These are phyloP conservation scores for Suillus alpinus DNA, from an alignment of 768 basidiomycete species.

Conservation along the genomic window DNA sequence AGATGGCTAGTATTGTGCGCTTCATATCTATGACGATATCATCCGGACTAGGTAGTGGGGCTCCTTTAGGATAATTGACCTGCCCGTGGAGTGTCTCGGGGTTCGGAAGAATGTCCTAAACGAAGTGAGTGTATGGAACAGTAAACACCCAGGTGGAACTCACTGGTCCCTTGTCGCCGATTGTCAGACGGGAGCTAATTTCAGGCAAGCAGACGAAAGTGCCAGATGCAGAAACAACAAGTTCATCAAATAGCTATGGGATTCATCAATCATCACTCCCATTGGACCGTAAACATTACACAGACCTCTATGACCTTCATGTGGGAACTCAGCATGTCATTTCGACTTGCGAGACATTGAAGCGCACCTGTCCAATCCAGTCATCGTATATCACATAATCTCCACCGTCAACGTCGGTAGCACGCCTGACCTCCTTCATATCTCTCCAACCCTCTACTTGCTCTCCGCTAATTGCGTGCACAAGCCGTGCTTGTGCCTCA, in stretches of 20 bases:
- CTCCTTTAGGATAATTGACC: slow-evolving; percentile 45
- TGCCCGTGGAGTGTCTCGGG: slow-evolving; percentile 44
- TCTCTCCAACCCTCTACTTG: slow-evolving; percentile 62
- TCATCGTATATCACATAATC: slow-evolving; percentile 81
- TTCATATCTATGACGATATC: slow-evolving; percentile 72
- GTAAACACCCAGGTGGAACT: slow-evolving; percentile 22
- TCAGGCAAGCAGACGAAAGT: slow-evolving; percentile 75
- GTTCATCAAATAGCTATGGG: slow-evolving; percentile 78
- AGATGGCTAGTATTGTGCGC: slow-evolving; percentile 75
- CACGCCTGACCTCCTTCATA: slow-evolving; percentile 52
- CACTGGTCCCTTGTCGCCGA: slow-evolving; percentile 77
- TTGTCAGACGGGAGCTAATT: slow-evolving; percentile 67
- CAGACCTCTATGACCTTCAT: slow-evolving; percentile 73
- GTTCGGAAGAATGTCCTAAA: slow-evolving; percentile 66
- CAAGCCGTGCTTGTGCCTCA: slow-evolving; percentile 61
- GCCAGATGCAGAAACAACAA: slow-evolving; percentile 64
- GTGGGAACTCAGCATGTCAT: slow-evolving; percentile 1
- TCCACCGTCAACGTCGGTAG: slow-evolving; percentile 64
- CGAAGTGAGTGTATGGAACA: slow-evolving; percentile 6
- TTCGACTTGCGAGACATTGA: slow-evolving; percentile 6
- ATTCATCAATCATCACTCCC: slow-evolving; percentile 9
- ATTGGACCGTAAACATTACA: not conserved
- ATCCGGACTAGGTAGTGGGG: slow-evolving; percentile 38
- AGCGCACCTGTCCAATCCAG: slow-evolving; percentile 85
- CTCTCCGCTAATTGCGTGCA: slow-evolving; percentile 69